Evolutionary conservation across 78 protist species (phyloP).

Genomic region (Creolimax fragrantissima): DNA sequence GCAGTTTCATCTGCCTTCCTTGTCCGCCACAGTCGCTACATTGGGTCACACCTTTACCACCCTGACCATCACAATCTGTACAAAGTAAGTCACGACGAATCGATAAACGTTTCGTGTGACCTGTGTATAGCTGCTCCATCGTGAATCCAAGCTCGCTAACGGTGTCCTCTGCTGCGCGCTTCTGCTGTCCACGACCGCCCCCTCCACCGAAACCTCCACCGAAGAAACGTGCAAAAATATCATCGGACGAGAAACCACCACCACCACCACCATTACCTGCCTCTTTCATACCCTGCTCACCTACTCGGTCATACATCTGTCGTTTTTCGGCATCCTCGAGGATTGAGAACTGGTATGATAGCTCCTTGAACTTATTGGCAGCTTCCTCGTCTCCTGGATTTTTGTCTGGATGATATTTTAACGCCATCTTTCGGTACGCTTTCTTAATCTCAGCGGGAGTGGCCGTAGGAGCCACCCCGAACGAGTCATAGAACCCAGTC

Average conservation of each 20-base stretch:
- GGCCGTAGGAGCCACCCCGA: conserved; percentile 59
- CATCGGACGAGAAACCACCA: conserved; percentile 7
- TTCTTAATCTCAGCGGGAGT: conserved; percentile 51
- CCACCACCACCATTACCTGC: conserved; percentile 21
- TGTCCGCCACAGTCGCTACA: conserved; percentile 66
- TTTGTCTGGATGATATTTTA: conserved; percentile 94
- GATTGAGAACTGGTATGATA: conserved; percentile 80
- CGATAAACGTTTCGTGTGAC: conserved; percentile 70
- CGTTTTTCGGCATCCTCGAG: conserved; percentile 78
- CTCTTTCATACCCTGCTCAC: conserved; percentile 52
- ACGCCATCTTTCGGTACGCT: conserved; percentile 74
- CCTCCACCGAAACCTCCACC: conserved; percentile 19
- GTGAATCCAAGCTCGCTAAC: conserved; percentile 26
- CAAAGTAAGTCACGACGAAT: conserved; percentile 71
- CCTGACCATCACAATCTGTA: conserved; percentile 66
- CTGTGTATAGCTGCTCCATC: conserved; percentile 92
- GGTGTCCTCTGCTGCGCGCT: background rate
- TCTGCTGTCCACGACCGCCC: conserved; percentile 18
- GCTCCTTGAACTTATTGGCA: conserved; percentile 72
- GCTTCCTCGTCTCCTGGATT: conserved; percentile 55
- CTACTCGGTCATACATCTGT: conserved; percentile 76
- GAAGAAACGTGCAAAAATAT: conserved; percentile 21
- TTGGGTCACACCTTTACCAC: conserved; percentile 37
- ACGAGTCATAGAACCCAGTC: conserved; percentile 30
- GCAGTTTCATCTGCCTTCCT: conserved; percentile 55